Conservation (phyloP, 2,329 filamentous ascomycete species). For the Stachybotrys echinatus region DNA sequence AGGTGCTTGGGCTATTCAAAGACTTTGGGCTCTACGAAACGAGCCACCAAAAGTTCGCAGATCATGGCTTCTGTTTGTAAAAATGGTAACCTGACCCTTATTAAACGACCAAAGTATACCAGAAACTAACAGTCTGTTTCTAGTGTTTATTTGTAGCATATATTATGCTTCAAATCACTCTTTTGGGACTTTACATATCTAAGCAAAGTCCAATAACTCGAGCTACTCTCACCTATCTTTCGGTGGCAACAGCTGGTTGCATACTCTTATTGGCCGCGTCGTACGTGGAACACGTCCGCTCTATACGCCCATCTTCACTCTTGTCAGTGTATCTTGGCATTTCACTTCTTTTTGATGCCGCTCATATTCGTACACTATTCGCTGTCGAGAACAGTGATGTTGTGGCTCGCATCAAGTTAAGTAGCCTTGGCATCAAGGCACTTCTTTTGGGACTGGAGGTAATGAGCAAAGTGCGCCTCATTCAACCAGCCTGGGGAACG, state of each 20-base stretch:
- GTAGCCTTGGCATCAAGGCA: slow-evolving; percentile 19
- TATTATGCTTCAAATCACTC: slow-evolving; percentile 8
- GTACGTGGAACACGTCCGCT: slow-evolving; percentile 23
- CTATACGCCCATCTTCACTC: slow-evolving; percentile 25
- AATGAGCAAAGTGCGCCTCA: slow-evolving; percentile 18
- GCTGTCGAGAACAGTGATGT: slow-evolving; percentile 14
- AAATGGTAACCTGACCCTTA: slow-evolving; percentile 6
- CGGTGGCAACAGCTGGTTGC: slow-evolving; percentile 10
- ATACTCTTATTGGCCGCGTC: slow-evolving; percentile 17
- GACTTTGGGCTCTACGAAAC: slow-evolving; percentile 4
- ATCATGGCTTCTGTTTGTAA: slow-evolving; percentile 9
- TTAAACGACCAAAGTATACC: too few relatives aligned
- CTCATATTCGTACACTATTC: slow-evolving; percentile 23
- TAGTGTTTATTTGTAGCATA: slow-evolving; percentile 5
- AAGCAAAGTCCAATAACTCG: slow-evolving; percentile 7
- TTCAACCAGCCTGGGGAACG: slow-evolving; percentile 11
- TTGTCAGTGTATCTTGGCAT: slow-evolving; percentile 22
- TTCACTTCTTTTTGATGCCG: slow-evolving; percentile 24
- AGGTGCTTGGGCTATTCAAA: slow-evolving; percentile 5
- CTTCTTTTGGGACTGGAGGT: slow-evolving; percentile 22
- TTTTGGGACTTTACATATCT: slow-evolving; percentile 11
- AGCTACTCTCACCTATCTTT: slow-evolving; percentile 3
- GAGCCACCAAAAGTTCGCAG: slow-evolving; percentile 5
- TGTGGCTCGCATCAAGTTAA: slow-evolving; percentile 17
- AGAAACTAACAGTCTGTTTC: not conserved